Evolutionary conservation across 2,329 filamentous ascomycete species (phyloP).

Genomic region (Lecanosticta acicola): DNA sequence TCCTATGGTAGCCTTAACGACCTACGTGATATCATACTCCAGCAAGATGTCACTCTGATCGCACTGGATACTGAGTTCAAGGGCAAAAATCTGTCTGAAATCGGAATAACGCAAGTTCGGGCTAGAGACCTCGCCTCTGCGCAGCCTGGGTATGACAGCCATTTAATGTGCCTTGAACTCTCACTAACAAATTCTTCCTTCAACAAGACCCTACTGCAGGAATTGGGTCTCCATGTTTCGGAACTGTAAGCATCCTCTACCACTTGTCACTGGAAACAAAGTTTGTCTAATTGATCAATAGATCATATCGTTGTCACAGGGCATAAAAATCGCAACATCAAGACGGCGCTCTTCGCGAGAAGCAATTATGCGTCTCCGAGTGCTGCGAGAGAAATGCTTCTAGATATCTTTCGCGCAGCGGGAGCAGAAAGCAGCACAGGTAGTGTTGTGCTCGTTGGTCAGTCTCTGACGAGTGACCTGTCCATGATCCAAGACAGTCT

Average conservation of each 20-base stretch:
- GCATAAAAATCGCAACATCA: conserved; percentile 1
- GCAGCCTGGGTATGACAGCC: conserved; percentile 24
- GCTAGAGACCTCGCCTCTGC: conserved; percentile 49
- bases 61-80: conserved; percentile 75
- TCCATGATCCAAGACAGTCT: conserved; percentile 53
- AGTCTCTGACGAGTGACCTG: conserved; percentile 62
- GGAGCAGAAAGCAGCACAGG: background rate
- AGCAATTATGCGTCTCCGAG: conserved; percentile 8
- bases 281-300: background rate
- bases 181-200: conserved; percentile 38
- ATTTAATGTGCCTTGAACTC: background rate
- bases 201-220: conserved; percentile 58
- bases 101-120: conserved; percentile 74
- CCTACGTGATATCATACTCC: background rate
- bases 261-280: background rate
- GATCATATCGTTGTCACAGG: conserved; percentile 14
- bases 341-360: conserved; percentile 10
- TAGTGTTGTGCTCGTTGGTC: conserved; percentile 48
- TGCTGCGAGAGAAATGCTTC: conserved; percentile 5
- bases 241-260: conserved; percentile 31
- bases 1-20: background rate
- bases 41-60: conserved; percentile 47
- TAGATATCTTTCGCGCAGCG: background rate
- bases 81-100: conserved; percentile 69
- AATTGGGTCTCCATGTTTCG: conserved; percentile 59